Evolutionary conservation across 768 basidiomycete genomes (phyloP).

Genomic region (Pholiota conissans): DNA sequence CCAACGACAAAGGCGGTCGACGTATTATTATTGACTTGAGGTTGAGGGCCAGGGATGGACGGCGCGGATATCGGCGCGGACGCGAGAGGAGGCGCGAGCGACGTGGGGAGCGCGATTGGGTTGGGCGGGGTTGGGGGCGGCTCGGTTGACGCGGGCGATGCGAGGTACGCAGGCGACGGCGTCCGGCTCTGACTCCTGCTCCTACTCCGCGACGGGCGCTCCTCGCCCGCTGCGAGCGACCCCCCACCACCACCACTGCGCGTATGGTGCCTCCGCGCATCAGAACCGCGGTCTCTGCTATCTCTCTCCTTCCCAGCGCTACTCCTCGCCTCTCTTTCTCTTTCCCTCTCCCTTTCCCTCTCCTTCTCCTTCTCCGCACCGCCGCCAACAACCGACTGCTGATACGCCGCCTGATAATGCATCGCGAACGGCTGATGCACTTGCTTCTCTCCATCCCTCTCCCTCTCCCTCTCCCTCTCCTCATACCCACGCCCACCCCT

Average conservation of each 20-base stretch:
- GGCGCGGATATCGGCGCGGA: neutral
- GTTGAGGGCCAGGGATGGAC: neutral
- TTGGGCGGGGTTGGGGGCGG: neutral
- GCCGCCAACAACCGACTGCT: neutral
- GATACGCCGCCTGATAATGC: neutral
- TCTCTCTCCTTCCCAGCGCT: neutral
- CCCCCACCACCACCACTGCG: neutral
- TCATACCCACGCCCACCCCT: constrained; percentile 22
- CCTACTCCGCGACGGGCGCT: constrained; percentile 21
- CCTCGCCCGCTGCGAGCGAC: constrained; percentile 15
- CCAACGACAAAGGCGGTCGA: neutral
- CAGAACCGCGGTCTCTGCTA: constrained; percentile 8
- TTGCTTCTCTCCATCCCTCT: too few species aligned
- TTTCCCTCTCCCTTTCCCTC: neutral
- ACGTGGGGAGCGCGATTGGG: neutral
- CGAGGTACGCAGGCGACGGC: constrained; percentile 30
- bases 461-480: neutral
- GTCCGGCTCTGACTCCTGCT: constrained; percentile 27
- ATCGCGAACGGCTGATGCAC: neutral
- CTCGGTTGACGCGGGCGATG: constrained; percentile 1
- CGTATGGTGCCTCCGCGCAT: neutral
- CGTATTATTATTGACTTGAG: neutral
- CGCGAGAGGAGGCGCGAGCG: neutral
- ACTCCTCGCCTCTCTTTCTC: neutral
- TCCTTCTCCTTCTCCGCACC: too few species aligned